phyloP scores from a whole-genome alignment of 2,329 filamentous ascomycete genomes.

The Nothophoma quercina region DNA sequence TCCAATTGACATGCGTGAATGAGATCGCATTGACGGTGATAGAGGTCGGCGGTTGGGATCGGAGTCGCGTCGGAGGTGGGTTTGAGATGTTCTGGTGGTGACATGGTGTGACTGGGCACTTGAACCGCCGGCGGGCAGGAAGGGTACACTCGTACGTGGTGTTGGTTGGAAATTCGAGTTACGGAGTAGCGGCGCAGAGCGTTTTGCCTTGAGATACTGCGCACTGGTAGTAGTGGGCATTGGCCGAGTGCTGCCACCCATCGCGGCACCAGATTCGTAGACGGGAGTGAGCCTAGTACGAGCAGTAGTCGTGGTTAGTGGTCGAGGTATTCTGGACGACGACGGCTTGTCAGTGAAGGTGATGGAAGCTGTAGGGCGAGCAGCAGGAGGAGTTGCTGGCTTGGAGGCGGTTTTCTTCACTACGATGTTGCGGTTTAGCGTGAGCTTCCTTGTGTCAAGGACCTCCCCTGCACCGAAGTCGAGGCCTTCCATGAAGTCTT shows the following conservation, averaged over 20 bases:
- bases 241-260: constrained; percentile 64
- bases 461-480: constrained; percentile 86
- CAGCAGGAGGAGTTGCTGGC: constrained; percentile 72
- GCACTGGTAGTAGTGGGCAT: constrained; percentile 62
- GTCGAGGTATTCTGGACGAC: constrained; percentile 79
- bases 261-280: constrained; percentile 82
- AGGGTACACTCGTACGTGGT: constrained; percentile 74
- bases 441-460: constrained; percentile 81
- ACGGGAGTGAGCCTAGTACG: constrained; percentile 81
- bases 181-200: constrained; percentile 66
- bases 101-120: constrained; percentile 80
- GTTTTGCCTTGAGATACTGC: constrained; percentile 65
- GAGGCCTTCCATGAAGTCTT: constrained; percentile 86
- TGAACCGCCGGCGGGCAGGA: constrained; percentile 78
- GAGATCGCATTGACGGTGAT: constrained; percentile 56
- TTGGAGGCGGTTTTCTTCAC: constrained; percentile 70
- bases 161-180: constrained; percentile 57
- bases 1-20: constrained; percentile 57
- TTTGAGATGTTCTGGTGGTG: constrained; percentile 72
- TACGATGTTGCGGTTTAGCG: constrained; percentile 89
- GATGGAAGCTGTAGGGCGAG: constrained; percentile 78
- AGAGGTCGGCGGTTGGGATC: constrained; percentile 65
- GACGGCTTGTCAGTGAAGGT: constrained; percentile 83
- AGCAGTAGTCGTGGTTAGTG: constrained; percentile 56
- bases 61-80: constrained; percentile 82